A percentile compares a stretch with the other conserved stretches of the same genome.
Evolutionary conservation across 2,329 filamentous ascomycete genomes (phyloP).

Genomic region (Nemania sp.): DNA sequence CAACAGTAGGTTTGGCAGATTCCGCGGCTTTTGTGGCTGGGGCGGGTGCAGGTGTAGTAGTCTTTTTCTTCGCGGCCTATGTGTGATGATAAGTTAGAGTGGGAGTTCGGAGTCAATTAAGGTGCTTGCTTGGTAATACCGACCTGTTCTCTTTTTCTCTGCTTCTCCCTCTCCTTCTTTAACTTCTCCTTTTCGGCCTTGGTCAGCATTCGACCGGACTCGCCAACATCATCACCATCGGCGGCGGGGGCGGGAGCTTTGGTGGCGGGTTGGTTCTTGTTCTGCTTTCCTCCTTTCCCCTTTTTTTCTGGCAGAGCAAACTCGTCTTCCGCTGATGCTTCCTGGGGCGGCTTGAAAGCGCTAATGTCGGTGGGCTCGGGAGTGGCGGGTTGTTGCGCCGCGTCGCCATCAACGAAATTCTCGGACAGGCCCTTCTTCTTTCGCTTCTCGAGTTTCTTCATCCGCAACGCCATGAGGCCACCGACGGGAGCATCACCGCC

Average conservation of each 20-base stretch:
- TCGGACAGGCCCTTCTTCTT: conserved; percentile 87
- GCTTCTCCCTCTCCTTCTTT: conserved; percentile 99
- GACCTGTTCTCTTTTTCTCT: conserved; percentile 96
- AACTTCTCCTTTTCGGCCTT: conserved; percentile 98
- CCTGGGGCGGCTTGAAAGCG: conserved; percentile 78
- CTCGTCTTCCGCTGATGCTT: conserved; percentile 86
- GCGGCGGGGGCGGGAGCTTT: conserved; percentile 50
- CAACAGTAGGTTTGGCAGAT: conserved; percentile 63
- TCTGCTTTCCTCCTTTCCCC: conserved; percentile 69
- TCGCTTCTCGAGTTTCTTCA: conserved; percentile 86
- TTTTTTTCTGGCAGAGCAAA: conserved; percentile 85
- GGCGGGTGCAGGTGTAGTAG: conserved; percentile 54
- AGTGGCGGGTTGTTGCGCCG: conserved; percentile 59
- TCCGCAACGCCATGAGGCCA: conserved; percentile 82
- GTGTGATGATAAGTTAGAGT: conserved; percentile 14
- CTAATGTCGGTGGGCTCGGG: conserved; percentile 53
- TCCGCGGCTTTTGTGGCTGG: conserved; percentile 66
- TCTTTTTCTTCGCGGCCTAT: conserved; percentile 87
- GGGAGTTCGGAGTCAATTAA: conserved; percentile 48
- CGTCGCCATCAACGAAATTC: conserved; percentile 79
- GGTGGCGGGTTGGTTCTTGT: conserved; percentile 55
- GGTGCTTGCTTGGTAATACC: conserved; percentile 31
- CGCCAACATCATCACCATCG: conserved; percentile 63
- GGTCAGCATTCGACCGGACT: conserved; percentile 80
- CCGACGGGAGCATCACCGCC: conserved; percentile 70